Conservation (phyloP, 495 filamentous ascomycete genomes). For the Aspergillus kassunensis region DNA sequence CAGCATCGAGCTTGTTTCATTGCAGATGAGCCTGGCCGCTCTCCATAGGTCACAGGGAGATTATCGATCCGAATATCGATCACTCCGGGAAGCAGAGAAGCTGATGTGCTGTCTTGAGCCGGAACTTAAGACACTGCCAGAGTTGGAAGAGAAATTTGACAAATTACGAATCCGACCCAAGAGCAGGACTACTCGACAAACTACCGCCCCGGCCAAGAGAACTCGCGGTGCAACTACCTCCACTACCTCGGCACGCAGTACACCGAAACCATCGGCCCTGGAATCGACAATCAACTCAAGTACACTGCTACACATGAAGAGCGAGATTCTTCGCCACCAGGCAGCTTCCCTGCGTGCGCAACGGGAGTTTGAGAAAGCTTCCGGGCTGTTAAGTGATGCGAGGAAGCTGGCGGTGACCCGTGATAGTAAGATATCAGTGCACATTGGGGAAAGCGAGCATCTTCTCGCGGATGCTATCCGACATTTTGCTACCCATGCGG, state of each 20-base stretch:
- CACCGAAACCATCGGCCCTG: constrained; percentile 27
- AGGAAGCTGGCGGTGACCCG: constrained; percentile 32
- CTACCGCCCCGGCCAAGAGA: constrained; percentile 24
- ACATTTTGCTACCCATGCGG: constrained; percentile 70
- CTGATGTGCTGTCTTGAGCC: constrained; percentile 25
- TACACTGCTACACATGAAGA: constrained; percentile 54
- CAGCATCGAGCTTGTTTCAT: constrained; percentile 43
- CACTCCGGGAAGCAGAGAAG: constrained; percentile 42
- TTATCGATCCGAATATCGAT: constrained; percentile 48
- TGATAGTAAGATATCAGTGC: constrained; percentile 38
- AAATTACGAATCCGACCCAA: constrained; percentile 31
- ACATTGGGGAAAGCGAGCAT: constrained; percentile 46
- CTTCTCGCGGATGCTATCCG: constrained; percentile 55
- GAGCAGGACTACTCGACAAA: constrained; percentile 24
- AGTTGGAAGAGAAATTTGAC: constrained; percentile 39
- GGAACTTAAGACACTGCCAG: constrained; percentile 22
- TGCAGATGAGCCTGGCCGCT: constrained; percentile 44
- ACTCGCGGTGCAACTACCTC: constrained; percentile 36
- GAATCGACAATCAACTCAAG: constrained; percentile 47
- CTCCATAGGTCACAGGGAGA: constrained; percentile 36
- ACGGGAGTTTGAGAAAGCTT: constrained; percentile 38
- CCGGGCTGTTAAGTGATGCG: constrained; percentile 28
- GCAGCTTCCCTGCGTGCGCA: constrained; percentile 45
- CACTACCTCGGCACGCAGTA: constrained; percentile 26
- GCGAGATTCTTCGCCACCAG: constrained; percentile 61